Percentiles rank a stretch among this genome's conserved stretches.
Conservation (phyloP, 441 rosid species). For the Adansonia grandidieri region DNA sequence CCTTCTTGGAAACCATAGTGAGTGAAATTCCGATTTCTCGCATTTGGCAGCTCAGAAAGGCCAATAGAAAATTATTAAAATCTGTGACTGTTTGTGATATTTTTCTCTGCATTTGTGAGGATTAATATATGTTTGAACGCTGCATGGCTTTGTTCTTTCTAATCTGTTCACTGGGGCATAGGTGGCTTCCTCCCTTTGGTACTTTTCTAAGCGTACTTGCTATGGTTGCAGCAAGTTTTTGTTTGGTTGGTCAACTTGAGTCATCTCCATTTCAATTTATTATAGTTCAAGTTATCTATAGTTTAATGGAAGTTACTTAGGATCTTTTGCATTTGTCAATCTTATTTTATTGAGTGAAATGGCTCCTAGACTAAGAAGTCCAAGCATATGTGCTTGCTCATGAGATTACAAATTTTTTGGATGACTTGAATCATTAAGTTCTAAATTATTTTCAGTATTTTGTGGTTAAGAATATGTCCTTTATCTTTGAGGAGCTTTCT, state of each 20-base stretch:
- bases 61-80: background rate
- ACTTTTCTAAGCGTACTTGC: conserved; percentile 1
- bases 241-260: conserved; percentile 11
- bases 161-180: background rate
- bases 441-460: background rate
- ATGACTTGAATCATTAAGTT: background rate
- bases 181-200: conserved; percentile 16
- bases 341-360: conserved; percentile 11
- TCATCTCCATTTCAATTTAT: background rate
- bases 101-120: conserved; percentile 1
- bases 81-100: background rate
- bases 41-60: background rate
- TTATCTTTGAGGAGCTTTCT: conserved; percentile 9
- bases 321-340: conserved; percentile 4
- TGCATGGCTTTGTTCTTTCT: conserved; percentile 7
- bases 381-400: background rate
- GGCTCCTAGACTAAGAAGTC: background rate
- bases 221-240: background rate
- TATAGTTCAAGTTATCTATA: conserved; percentile 12
- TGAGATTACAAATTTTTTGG: background rate
- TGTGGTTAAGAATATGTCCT: background rate
- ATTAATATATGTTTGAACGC: background rate
- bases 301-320: background rate
- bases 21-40: conserved; percentile 12
- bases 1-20: background rate